A percentile compares a stretch with the other conserved stretches of the same genome.
Evolutionary conservation across 2,329 filamentous ascomycete genomes (phyloP).

Genomic region (Microsporum ferrugineum): DNA sequence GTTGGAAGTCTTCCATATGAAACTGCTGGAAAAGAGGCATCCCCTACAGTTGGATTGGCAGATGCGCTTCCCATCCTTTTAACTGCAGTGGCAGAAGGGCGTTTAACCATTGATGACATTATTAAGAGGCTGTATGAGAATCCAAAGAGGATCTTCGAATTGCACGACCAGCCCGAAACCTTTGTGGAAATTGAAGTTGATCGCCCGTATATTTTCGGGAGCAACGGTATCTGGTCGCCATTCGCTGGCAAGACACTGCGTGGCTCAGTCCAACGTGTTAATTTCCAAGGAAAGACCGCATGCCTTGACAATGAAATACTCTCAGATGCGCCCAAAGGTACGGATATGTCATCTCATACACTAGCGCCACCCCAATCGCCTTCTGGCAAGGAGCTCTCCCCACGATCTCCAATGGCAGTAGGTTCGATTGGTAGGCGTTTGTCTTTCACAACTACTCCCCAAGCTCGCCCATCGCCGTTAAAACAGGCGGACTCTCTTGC

Average conservation of each 20-base stretch:
- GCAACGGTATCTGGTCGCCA: conserved; percentile 52
- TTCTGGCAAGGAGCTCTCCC: conserved; percentile 39
- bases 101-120: conserved; percentile 62
- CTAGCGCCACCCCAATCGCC: conserved; percentile 23
- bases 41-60: conserved; percentile 55
- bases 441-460: conserved; percentile 29
- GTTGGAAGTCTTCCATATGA: conserved; percentile 69
- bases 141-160: conserved; percentile 68
- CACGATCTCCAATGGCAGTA: conserved; percentile 29
- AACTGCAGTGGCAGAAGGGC: conserved; percentile 63
- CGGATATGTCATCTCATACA: conserved; percentile 63
- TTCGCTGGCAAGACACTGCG: conserved; percentile 58
- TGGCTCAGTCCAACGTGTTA: conserved; percentile 62
- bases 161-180: conserved; percentile 65
- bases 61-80: conserved; percentile 64
- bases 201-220: conserved; percentile 51
- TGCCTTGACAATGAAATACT: conserved; percentile 60
- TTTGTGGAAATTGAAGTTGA: conserved; percentile 66
- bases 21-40: conserved; percentile 49
- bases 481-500: conserved; percentile 19
- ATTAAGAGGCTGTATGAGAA: conserved; percentile 62
- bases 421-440: conserved; percentile 28
- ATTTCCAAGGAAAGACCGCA: conserved; percentile 61
- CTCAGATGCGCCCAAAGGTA: conserved; percentile 48
- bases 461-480: conserved; percentile 24